Percentiles rank a stretch among this genome's conserved stretches.
phyloP scores from a whole-genome alignment of 345 rosid species.

The Arabis alpina region DNA sequence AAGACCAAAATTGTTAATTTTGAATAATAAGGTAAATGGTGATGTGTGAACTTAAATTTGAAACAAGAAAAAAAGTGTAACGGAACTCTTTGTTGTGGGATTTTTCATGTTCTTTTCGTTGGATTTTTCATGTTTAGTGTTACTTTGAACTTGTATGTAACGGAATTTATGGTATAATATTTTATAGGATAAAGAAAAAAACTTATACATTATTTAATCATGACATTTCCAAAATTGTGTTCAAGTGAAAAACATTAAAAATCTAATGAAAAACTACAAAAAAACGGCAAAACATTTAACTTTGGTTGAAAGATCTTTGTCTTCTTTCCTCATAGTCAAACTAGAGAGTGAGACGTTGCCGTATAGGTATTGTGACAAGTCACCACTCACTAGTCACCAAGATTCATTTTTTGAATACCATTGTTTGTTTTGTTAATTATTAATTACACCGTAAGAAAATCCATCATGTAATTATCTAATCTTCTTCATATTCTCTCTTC shows the following conservation, averaged over 20 bases:
- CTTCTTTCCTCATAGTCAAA: not conserved
- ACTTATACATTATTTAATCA: not conserved
- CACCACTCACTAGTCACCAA: not conserved
- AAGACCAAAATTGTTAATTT: too few species aligned
- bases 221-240: conserved; percentile 2
- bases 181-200: not conserved
- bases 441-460: not conserved
- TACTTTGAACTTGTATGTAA: conserved; percentile 31
- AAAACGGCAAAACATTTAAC: not conserved
- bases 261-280: not conserved
- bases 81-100: conserved; percentile 16
- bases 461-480: not conserved
- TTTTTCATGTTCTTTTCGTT: conserved; percentile 23
- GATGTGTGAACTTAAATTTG: conserved; percentile 18
- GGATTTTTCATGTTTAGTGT: conserved; percentile 34
- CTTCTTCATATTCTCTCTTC: not conserved
- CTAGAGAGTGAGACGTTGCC: not conserved
- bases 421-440: too few species aligned
- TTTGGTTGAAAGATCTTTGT: not conserved
- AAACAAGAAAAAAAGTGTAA: conserved; percentile 2
- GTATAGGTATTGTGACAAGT: not conserved
- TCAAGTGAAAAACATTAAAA: not conserved
- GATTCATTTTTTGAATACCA: not conserved
- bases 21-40: not conserved
- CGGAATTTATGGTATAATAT: conserved; percentile 12